These are phyloP conservation scores for Paraphaeosphaeria minitans DNA, from an alignment of 2,329 filamentous ascomycete genomes.

Conservation along the genomic window DNA sequence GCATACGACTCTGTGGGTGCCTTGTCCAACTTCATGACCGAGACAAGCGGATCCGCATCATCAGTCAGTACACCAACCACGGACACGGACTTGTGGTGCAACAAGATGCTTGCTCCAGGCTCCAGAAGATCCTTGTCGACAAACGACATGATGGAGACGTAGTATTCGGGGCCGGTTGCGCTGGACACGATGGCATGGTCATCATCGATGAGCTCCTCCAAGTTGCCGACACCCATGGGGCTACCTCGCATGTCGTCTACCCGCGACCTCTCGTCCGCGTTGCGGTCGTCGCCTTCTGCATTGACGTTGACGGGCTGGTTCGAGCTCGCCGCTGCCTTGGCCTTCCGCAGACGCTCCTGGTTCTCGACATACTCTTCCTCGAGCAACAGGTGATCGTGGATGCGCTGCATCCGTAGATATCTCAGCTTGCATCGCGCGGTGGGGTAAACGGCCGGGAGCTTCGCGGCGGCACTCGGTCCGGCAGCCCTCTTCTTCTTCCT, in stretches of 20 bases:
- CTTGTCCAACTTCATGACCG: conserved; percentile 99
- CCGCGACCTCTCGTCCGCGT: conserved; percentile 90
- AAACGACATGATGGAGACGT: conserved; percentile 99
- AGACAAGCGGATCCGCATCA: conserved; percentile 92
- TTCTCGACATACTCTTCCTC: conserved; percentile 99
- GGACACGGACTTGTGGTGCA: conserved; percentile 97
- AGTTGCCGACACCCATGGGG: conserved; percentile 96
- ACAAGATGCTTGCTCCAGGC: conserved; percentile 89
- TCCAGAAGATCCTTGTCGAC: conserved; percentile 98
- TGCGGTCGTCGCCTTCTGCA: conserved; percentile 80
- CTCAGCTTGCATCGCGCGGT: conserved; percentile 97
- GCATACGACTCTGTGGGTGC: conserved; percentile 97
- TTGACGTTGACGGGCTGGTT: conserved; percentile 62
- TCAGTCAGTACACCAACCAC: conserved; percentile 97
- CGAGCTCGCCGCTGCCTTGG: conserved; percentile 71
- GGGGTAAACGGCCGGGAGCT: conserved; percentile 91
- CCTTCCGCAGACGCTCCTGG: conserved; percentile 92
- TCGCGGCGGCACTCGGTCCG: conserved; percentile 91
- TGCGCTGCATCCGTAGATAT: conserved; percentile 96
- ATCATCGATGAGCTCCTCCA: conserved; percentile 99
- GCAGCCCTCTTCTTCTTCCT: conserved; percentile 98
- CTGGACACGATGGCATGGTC: conserved; percentile 98
- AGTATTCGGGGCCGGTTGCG: conserved; percentile 97
- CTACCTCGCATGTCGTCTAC: conserved; percentile 99
- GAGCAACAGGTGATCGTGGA: conserved; percentile 94